Base-by-base conservation (phyloP, 176 grass and related monocot species). In the Aegilops sharonensis region DNA sequence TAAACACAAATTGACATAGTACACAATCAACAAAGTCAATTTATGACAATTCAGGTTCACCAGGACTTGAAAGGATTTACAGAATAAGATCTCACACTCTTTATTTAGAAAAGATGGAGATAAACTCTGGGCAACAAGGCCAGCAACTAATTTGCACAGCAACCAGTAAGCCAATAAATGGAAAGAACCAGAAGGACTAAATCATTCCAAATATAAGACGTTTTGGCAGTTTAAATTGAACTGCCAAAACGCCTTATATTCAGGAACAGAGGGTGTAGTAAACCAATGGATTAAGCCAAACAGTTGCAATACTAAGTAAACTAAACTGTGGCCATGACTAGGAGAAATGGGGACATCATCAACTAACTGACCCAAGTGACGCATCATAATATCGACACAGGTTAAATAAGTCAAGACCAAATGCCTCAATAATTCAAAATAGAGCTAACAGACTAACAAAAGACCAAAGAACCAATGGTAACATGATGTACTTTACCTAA, bases 401-500 rank as follows among this genome's bases (percentile, higher is more conserved):
- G 48, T 25, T 45, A 81, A 81, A 52, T 30, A 4, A 59, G 34
- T n/a, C 45, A 12, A 34, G 35, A 30, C 35, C 43, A 85, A 75
- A 72, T 67, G 56, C 63, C 23, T 39, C 15, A 30, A 88, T 59
- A 75, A 30, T 11, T 75, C 15, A 75, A 56, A 56, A 80, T 12
- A 47, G 9, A 25, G 25, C 3, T 17, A 42, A 42, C 4, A 27
- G 34, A 48, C 54, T 7, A 84, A 30, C 0, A 1, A 37, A 75
- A 75, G 21, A 11, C 2, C 9, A 9, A 24, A 20, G 3, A 77
- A 67, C 61, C 34, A 67, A 54, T 67, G 39, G 60, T 20, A 79
- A 36, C 1, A 11, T n/a, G 15, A 20, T 85, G 27, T 13, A 30
- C 8, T 89, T 80, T 75, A 98, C 96, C 96, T 95, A 68, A 98